Percentiles rank a stretch among this genome's conserved stretches.
phyloP scores from a whole-genome alignment of 1,284 basidiomycete genomes.

The Cutaneotrichosporon sp. region DNA sequence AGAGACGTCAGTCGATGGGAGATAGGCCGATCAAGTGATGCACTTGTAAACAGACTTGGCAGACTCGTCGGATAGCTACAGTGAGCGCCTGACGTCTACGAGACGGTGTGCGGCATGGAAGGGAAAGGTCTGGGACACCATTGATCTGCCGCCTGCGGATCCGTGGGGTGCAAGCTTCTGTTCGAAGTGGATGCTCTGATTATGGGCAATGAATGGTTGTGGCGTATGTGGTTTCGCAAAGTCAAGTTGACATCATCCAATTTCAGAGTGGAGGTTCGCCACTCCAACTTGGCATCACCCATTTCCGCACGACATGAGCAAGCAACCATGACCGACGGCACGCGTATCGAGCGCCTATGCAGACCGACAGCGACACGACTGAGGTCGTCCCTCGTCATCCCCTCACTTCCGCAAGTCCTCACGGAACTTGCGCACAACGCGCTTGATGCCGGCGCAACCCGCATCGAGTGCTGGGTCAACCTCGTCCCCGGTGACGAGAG shows the following conservation, averaged over 20 bases:
- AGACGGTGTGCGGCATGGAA: no score
- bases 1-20: no score
- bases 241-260: background rate
- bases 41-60: no score
- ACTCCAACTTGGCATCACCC: slow-evolving; percentile 75
- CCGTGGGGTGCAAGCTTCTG: no score
- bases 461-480: slow-evolving; percentile 49
- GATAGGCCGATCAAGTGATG: no score
- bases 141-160: no score
- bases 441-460: slow-evolving; percentile 53
- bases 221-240: background rate
- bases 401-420: slow-evolving; percentile 71
- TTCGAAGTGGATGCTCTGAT: no score
- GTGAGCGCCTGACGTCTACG: no score
- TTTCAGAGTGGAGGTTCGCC: slow-evolving; percentile 19
- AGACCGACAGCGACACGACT: slow-evolving; percentile 46
- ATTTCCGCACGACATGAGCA: slow-evolving; percentile 1
- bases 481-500: slow-evolving; percentile 61
- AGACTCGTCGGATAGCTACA: no score
- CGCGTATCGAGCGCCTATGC: slow-evolving; percentile 14
- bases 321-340: slow-evolving; percentile 3
- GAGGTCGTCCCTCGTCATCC: slow-evolving; percentile 77
- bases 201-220: background rate
- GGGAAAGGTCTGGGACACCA: no score
- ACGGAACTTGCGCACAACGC: slow-evolving; percentile 83